phyloP scores from a whole-genome alignment of 163 green algal species.

The Botryococcus braunii region DNA sequence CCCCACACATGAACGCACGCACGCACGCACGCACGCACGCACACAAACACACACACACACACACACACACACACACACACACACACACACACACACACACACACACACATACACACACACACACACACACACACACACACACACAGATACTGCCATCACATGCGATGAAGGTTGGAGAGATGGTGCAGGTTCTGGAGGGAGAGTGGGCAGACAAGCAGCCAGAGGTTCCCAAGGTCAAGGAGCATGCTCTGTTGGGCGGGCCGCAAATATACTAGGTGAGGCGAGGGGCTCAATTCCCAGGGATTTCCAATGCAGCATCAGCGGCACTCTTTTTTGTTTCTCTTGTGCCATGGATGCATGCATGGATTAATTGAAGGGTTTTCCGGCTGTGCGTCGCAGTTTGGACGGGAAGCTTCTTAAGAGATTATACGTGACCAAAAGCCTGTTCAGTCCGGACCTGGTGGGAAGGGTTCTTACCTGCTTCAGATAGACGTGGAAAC shows the following conservation, averaged over 20 bases:
- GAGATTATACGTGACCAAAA: slow-evolving; percentile 62
- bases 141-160: too few relatives aligned
- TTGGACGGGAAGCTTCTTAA: slow-evolving; percentile 56
- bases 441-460: slow-evolving; percentile 41
- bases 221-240: slow-evolving; percentile 43
- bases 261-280: slow-evolving; percentile 83
- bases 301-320: not conserved
- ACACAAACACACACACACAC: too few relatives aligned
- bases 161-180: too few relatives aligned
- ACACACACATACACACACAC: too few relatives aligned
- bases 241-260: slow-evolving; percentile 45
- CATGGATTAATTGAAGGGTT: not conserved
- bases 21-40: too few relatives aligned
- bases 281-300: slow-evolving; percentile 4
- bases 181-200: slow-evolving; percentile 37
- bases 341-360: not conserved
- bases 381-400: slow-evolving; percentile 16
- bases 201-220: slow-evolving; percentile 34
- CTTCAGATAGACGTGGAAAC: slow-evolving; percentile 62
- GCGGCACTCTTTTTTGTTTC: not conserved
- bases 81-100: too few relatives aligned
- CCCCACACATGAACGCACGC: too few relatives aligned
- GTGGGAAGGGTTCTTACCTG: not conserved
- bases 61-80: too few relatives aligned
- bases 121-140: too few relatives aligned